These are phyloP conservation scores for Magnusiomyces ingens DNA, from an alignment of 1,139 yeast genomes.

Conservation along the genomic window DNA sequence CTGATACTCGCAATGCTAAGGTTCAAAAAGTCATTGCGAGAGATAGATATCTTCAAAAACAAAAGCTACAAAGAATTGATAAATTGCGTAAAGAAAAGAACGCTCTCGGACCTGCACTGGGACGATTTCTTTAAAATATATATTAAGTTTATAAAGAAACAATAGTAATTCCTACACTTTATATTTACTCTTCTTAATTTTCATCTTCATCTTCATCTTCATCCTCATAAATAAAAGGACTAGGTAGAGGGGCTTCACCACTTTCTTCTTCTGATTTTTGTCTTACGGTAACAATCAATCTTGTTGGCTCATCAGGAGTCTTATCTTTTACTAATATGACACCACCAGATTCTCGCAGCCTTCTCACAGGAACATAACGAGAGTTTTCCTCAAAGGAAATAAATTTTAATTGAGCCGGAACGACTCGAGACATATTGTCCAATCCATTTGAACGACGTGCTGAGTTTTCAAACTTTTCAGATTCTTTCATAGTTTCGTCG, in stretches of 20 bases:
- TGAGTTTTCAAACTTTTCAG: constrained; percentile 36
- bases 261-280: constrained; percentile 45
- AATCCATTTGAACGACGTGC: constrained; percentile 43
- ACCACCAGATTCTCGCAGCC: constrained; percentile 72
- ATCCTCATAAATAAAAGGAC: constrained; percentile 63
- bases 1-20: neutral
- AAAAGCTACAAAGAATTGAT: constrained; percentile 2
- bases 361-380: constrained; percentile 78
- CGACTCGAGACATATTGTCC: constrained; percentile 75
- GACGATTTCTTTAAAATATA: constrained; percentile 23
- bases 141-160: constrained; percentile 1
- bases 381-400: constrained; percentile 70
- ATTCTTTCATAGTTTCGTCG: constrained; percentile 17
- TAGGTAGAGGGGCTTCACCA: constrained; percentile 81
- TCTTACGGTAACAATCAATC: constrained; percentile 75
- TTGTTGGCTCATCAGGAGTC: constrained; percentile 57
- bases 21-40: neutral
- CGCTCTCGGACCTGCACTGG: constrained; percentile 29
- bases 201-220: constrained; percentile 28
- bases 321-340: constrained; percentile 73
- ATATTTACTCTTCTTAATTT: neutral
- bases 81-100: constrained; percentile 20
- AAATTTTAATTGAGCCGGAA: constrained; percentile 85
- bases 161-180: neutral
- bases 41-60: neutral